Conservation (phyloP, 495 filamentous ascomycete genomes). For the Trichoderma orchidacearum region DNA sequence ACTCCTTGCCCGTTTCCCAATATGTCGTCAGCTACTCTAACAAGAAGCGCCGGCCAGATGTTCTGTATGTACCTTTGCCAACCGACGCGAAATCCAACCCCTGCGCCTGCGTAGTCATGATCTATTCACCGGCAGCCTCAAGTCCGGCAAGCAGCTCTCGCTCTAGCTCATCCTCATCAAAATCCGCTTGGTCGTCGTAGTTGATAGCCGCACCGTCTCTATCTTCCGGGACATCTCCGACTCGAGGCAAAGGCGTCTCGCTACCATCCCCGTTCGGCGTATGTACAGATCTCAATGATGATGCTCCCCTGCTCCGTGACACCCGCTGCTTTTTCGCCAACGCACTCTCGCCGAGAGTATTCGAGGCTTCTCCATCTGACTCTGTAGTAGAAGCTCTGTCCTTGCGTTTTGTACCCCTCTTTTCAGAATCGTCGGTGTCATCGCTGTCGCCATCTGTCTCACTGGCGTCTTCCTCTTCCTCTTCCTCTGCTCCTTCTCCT, state of each 20-base stretch:
- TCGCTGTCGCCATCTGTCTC: slow-evolving; percentile 1
- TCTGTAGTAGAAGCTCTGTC: slow-evolving; percentile 21
- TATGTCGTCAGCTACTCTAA: background rate
- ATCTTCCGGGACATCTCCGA: slow-evolving; percentile 1
- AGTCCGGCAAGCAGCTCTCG: slow-evolving; percentile 55
- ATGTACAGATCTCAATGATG: slow-evolving; percentile 12
- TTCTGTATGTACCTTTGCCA: background rate
- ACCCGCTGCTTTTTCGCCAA: slow-evolving; percentile 12
- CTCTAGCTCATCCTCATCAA: slow-evolving; percentile 50
- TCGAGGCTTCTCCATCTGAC: slow-evolving; percentile 2
- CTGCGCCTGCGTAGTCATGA: background rate
- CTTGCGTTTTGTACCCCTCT: slow-evolving; percentile 10
- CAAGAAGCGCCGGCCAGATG: background rate
- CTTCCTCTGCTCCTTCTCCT: slow-evolving; percentile 14
- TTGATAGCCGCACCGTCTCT: slow-evolving; percentile 14
- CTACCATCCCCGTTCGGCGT: slow-evolving; percentile 14
- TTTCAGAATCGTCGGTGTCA: background rate
- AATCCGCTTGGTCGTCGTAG: slow-evolving; percentile 17
- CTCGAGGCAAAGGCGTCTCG: background rate
- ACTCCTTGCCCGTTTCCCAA: background rate
- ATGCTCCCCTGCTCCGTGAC: slow-evolving; percentile 7
- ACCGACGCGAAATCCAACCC: background rate
- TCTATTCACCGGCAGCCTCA: slow-evolving; percentile 23
- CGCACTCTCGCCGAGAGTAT: slow-evolving; percentile 1
- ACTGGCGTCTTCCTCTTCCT: slow-evolving; percentile 9